Conservation (phyloP, 169 alveolate genomes). For the Plasmodium fragile region DNA sequence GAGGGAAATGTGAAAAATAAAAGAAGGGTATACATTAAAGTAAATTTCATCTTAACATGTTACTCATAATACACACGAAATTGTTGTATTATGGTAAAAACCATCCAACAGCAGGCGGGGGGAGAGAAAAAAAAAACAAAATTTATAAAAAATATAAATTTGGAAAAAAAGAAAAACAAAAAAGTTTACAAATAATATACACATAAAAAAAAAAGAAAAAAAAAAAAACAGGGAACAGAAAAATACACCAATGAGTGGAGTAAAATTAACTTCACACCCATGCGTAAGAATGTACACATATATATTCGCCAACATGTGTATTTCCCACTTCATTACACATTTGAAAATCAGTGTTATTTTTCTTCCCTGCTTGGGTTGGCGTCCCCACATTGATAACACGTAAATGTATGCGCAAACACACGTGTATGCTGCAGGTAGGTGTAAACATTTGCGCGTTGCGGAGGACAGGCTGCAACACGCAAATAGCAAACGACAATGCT, state of each 20-base stretch:
- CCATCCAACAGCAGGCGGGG: not conserved
- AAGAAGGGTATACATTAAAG: not conserved
- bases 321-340: not conserved
- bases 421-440: not conserved
- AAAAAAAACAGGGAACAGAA: not conserved
- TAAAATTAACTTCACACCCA: not conserved
- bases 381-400: not conserved
- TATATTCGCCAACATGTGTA: not conserved
- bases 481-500: not conserved
- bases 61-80: conserved; percentile 26
- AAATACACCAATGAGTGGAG: not conserved
- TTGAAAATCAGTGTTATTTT: not conserved
- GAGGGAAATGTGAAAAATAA: not conserved
- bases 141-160: conserved; percentile 14
- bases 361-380: not conserved
- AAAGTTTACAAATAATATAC: conserved; percentile 27
- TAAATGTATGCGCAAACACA: not conserved
- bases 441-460: not conserved
- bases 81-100: not conserved
- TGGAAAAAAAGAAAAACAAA: conserved; percentile 15
- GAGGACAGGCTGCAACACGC: not conserved
- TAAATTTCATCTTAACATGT: conserved; percentile 9
- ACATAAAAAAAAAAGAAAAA: conserved; percentile 45
- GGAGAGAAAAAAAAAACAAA: not conserved
- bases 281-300: not conserved